Base-by-base conservation (phyloP, 2,329 filamentous ascomycete species). In the Penicillium rolfsii region DNA sequence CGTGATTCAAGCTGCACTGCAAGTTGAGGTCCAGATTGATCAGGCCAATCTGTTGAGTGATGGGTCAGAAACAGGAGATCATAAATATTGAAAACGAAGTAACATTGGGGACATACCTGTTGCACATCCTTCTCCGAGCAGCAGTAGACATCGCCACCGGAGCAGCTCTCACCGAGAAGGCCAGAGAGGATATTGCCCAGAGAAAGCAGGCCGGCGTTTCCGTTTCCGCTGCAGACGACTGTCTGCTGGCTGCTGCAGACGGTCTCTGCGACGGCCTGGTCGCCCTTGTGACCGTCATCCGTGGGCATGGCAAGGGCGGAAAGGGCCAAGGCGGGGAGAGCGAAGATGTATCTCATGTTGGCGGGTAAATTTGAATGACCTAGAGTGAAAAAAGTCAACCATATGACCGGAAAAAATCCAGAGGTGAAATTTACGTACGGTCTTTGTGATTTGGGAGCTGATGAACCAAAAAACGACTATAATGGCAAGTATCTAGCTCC, bases 121-220 rank as follows among this genome's bases (percentile, higher is more conserved):
- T 61, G 54, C 16, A 46, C 58, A 2, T 56, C 52, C 14, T 55
- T 58, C 26, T 52, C 46, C 1, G 55, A 30, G 28, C 64, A 65
- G 59, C 64, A 65, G 61, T 65, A 65, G 26, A 60, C 52, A 24
- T 60, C 59, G 38, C 63, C 63, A 5, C 48, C 57, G n/a, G 64
- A 49, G 55, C 64, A 65, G 59, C 16, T 41, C 28, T 43, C 49
- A n/a, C 64, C 64, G 7, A 65, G 61, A 19, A 56, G 54, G 55
- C 64, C 64, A 6, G 28, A 9, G 36, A 54, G 50, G n/a, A 65
- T 5, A 55, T 65, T 65, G 22, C 64, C 64, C 43, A 65, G 49
- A 33, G 64, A 56, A 2, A 65, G 28, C 9, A 64, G 41, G 46
- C 61, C 61, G 11, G 52, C 64, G 26, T 59, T 57, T 14, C 61